Evolutionary conservation across 2,329 filamentous ascomycete species (phyloP), one percentile per base, ranked within the genome.

Genomic region (Rutstroemia sp.): DNA sequence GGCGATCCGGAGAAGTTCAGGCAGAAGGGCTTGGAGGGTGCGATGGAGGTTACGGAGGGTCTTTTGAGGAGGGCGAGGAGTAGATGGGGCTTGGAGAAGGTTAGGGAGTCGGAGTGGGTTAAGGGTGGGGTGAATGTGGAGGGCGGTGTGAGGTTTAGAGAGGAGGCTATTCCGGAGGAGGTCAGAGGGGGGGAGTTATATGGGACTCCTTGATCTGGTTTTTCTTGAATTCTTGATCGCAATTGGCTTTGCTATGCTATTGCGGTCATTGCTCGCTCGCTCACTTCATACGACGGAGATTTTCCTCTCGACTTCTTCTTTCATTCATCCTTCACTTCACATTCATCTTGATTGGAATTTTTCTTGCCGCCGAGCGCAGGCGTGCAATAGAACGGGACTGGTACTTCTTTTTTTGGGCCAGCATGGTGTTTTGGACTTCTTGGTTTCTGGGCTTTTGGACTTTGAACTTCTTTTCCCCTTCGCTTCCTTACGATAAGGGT

Each of bases 21-120:
- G 57, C 82, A 80, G 5, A 76, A 75, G 50, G 86, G 81, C 1
- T 79, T 95, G 52, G 77, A 84, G 39, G 90, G 89, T 0, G 92
- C 90, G 6, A 87, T 87, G 73, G 77, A 84, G 45, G 87, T 91
- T 54, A 92, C 95, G 0, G 92, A 96, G 68, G 88, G 85, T 0
- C 73, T 97, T 17, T 72, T 99, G 56, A 92, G 89, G 72, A 84
- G 95, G 60, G 89, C 88, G 2, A 83, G 88, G 48, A 88, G 84
- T 57, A 80, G 94, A 51, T 91, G 88, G 82, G 78, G 79, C 8
- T 73, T 97, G 57, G 81, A 86, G 48, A 86, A 88, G 63, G 86
- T 96, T 40, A 83, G 82, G 40, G 78, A 81, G 55, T 78, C 81
- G 57, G 79, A 83, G 16, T 99, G 92, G 91, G 88, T 97, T 2